Conservation (phyloP, 805 yeast genomes). For the Wickerhamiella spandovensis region DNA sequence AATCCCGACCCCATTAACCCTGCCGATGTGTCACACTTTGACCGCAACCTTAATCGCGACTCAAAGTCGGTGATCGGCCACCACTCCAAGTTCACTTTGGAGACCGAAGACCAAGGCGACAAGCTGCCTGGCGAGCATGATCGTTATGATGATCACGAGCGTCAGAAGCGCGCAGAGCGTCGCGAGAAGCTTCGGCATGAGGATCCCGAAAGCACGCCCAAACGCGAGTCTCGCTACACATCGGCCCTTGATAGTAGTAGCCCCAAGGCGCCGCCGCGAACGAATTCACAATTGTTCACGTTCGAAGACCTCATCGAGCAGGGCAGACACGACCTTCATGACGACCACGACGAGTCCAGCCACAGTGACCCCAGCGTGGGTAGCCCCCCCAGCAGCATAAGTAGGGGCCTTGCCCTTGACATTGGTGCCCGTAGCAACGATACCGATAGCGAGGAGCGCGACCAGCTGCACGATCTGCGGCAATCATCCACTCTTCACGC, state of each 20-base stretch:
- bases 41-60: not conserved
- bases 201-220: not conserved
- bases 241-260: not conserved
- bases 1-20: not conserved
- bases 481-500: not conserved
- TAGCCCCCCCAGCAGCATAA: not conserved
- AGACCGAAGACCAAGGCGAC: not conserved
- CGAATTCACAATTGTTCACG: conserved; percentile 5
- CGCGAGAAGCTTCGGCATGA: too few relatives aligned
- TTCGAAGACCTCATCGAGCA: conserved; percentile 8
- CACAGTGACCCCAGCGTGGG: not conserved
- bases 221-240: not conserved
- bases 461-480: not conserved
- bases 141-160: not conserved
- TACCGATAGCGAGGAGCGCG: not conserved
- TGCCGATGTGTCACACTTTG: not conserved
- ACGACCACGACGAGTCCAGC: not conserved
- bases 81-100: not conserved
- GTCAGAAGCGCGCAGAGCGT: not conserved
- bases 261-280: not conserved
- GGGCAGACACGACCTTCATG: not conserved
- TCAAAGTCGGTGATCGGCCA: not conserved
- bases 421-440: not conserved
- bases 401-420: not conserved
- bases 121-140: not conserved